Base-by-base conservation (phyloP, 129 eudicot species). In the Artemisia argyi region DNA sequence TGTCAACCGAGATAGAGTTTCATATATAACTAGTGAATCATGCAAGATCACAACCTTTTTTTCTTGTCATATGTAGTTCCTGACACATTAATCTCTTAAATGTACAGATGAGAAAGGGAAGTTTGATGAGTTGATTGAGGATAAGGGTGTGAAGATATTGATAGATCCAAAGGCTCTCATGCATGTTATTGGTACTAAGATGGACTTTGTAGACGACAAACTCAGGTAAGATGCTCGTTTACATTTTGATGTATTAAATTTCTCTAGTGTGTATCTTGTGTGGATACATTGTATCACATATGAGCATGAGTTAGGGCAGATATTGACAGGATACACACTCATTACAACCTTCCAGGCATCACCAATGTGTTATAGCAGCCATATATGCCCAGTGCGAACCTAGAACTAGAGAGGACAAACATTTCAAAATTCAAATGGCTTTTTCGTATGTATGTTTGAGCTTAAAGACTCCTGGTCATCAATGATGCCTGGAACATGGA, bases 151-250 rank as follows among this genome's bases (percentile, higher is more conserved):
- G 75, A 89, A 86, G 88, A 86, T 89, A 60, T 71, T 89, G 80
- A 85, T 89, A 69, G 96, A 89, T 46, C 96, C 96, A 11, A 89
- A 89, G 80, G 96, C 96, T 28, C 86, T 86, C 54, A 89, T 89
- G 96, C 96, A 89, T 86, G 96, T 89, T 58, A 86, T 89, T 18
- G 96, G 96, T 65, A 89, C 96, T 60, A 80, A 89, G 76, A 89
- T 89, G 96, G 96, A 89, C 74, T 89, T 86, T 69, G 86, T 89
- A 28, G 96, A 89, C 62, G 96, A 89, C 84, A 89, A 89, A 58
- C 92, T 89, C 72, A 82, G 96, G 92, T 89, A 69, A 66, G 69
- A 72, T 26, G 8, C 58, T 26, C 11, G 13, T 39, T 69, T 3
- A 0, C 11, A 11, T 48, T 65, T 47, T 46, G 35, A 18, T 46